Conservation (phyloP, 345 rosid genomes). For the Iberis pinnata region DNA sequence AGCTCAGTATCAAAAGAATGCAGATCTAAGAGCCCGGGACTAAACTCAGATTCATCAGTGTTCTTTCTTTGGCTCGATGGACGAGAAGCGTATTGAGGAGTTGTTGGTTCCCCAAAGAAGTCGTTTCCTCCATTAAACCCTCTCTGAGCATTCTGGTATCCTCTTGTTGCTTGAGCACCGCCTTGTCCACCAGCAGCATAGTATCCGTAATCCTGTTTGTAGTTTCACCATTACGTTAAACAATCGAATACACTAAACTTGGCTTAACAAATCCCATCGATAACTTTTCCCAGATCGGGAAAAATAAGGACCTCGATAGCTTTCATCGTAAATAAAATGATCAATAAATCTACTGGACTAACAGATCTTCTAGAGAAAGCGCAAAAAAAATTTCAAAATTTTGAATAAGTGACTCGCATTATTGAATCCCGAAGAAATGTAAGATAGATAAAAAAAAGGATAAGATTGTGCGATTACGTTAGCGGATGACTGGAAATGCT, state of each 20-base stretch:
- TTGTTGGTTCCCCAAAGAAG: conserved; percentile 57
- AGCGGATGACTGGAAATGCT: too few species aligned
- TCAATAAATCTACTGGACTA: too few species aligned
- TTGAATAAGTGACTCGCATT: too few species aligned
- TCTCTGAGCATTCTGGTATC: conserved; percentile 58
- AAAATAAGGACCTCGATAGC: too few species aligned
- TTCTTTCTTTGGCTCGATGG: conserved; percentile 55
- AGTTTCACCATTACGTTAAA: too few species aligned
- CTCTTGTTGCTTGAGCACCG: conserved; percentile 58
- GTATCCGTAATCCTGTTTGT: conserved; percentile 88
- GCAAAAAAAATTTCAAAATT: too few species aligned
- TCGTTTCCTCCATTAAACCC: conserved; percentile 63
- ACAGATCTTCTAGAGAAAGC: too few species aligned
- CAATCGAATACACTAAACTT: conserved; percentile 8
- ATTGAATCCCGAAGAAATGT: too few species aligned
- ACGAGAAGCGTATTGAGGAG: conserved; percentile 67
- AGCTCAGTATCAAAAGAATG: conserved; percentile 94
- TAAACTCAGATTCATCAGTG: conserved; percentile 73
- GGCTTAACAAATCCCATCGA: not conserved
- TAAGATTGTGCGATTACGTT: conserved; percentile 28
- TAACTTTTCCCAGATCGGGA: too few species aligned
- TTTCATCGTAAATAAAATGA: too few species aligned
- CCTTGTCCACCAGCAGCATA: conserved; percentile 42
- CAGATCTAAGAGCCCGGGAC: conserved; percentile 96
- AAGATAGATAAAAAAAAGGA: too few species aligned